Evolutionary conservation across 164 flowering plant species (phyloP).

Genomic region (Magnolia officinalis): DNA sequence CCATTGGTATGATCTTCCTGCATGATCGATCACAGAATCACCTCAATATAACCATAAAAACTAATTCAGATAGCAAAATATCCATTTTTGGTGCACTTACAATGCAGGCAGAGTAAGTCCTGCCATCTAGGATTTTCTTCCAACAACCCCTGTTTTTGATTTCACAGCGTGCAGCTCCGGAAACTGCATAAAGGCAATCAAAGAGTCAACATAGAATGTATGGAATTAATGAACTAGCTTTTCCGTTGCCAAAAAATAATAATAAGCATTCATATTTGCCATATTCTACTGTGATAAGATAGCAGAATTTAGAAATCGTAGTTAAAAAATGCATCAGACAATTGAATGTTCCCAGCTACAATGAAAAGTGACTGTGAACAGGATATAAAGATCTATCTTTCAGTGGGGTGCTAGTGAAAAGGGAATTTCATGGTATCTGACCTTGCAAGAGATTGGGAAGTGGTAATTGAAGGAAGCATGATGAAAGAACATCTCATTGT

Average conservation of each 20-base stretch:
- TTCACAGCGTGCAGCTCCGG: conserved; percentile 80
- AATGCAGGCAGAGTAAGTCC: conserved; percentile 74
- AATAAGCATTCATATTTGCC: not conserved
- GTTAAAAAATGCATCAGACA: not conserved
- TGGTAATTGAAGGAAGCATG: too few species aligned
- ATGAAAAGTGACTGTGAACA: too few species aligned
- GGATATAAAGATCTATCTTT: too few species aligned
- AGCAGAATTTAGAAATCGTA: not conserved
- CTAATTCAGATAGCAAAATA: not conserved
- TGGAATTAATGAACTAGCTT: not conserved
- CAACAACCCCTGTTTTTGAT: conserved; percentile 96
- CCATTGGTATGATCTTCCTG: conserved; percentile 68
- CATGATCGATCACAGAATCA: conserved; percentile 7
- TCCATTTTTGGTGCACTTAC: conserved; percentile 37
- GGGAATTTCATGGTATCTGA: too few species aligned
- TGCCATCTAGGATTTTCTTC: conserved; percentile 59
- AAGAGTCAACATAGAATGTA: not conserved
- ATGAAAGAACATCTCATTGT: too few species aligned
- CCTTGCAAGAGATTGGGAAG: too few species aligned
- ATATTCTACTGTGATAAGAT: not conserved
- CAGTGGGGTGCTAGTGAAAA: too few species aligned
- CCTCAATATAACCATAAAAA: not conserved
- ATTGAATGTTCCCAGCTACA: not conserved
- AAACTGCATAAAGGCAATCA: conserved; percentile 45
- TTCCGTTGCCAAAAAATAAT: not conserved